A percentile compares a stretch with the other conserved stretches of the same genome.
Evolutionary conservation across 345 rosid genomes (phyloP).

Genomic region (Punica granatum): DNA sequence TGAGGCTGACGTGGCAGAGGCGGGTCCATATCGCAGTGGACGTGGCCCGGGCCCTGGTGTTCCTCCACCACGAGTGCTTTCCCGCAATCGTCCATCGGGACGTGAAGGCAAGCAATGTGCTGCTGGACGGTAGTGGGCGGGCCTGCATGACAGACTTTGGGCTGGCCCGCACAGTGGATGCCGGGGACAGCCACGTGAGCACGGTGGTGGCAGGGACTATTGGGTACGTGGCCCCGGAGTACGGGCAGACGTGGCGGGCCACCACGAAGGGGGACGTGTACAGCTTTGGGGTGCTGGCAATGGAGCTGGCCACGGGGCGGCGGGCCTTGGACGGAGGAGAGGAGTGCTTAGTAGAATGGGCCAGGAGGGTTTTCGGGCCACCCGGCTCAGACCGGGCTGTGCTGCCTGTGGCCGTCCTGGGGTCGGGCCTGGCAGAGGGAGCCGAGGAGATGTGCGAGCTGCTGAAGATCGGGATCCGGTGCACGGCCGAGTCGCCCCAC

Average conservation of each 20-base stretch:
- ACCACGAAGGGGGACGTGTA: conserved; percentile 94
- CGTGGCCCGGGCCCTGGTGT: conserved; percentile 63
- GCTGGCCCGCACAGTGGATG: conserved; percentile 64
- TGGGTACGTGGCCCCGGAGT: conserved; percentile 94
- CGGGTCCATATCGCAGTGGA: conserved; percentile 65
- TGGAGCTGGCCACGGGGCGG: conserved; percentile 90
- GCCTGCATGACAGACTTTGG: conserved; percentile 91
- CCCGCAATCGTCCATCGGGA: conserved; percentile 88
- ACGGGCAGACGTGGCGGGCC: conserved; percentile 89
- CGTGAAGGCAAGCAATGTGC: conserved; percentile 90
- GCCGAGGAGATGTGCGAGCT: conserved; percentile 61
- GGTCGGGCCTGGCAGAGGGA: conserved; percentile 59
- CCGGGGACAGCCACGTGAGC: conserved; percentile 82
- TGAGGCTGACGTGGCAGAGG: conserved; percentile 49
- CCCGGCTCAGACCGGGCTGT: conserved; percentile 19
- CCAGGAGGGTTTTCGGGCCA: conserved; percentile 47
- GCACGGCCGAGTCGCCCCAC: conserved; percentile 72
- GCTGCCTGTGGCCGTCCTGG: conserved; percentile 42
- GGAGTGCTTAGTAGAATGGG: conserved; percentile 92
- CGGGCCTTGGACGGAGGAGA: conserved; percentile 89
- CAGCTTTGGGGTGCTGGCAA: conserved; percentile 71
- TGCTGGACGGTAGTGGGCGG: conserved; percentile 58
- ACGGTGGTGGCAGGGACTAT: conserved; percentile 86
- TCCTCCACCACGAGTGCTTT: conserved; percentile 86
- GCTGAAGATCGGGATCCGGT: conserved; percentile 50